Base-by-base conservation (phyloP, 257 asterid species). In the Capsicum pubescens region DNA sequence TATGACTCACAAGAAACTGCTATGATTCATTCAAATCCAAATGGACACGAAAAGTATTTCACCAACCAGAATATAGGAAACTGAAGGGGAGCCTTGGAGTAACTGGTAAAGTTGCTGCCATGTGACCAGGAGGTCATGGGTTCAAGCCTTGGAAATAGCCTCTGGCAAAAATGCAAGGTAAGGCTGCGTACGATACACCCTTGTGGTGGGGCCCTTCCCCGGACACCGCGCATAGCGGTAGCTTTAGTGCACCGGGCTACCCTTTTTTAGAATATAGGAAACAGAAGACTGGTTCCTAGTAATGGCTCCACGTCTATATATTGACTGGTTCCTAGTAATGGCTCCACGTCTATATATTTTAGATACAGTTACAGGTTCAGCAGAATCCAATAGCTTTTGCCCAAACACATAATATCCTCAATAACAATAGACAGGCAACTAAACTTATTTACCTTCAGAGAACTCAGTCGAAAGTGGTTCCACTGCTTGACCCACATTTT, bases 381-480 rank as follows among this genome's bases (percentile, higher is more conserved):
- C 35, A 67, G 21, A 67, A 35, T 3, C 50, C 19, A 67, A 14
- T 13, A 67, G 74, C 74, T 67, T 67, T 67, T 35, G 11, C 17
- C 19, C 10, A 67, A 67, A n/a, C 42, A 48, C 32, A 17, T 46
- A 26, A 35, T 4, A 74, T 12, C 60, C 19, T 48, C 11, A 46
- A 12, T 26, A 19, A 35, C 15, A 35, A 16, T 2, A 56, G 17
- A 21, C 7, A 80, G 36, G 36, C 64, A 66, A n/a, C 61, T 61
- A 76, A 84, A 79, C 84, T 72, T 56, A 66, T 83, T 93, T 82
- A 92, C 97, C 97, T 84, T 82, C 74, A 50, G 86, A 56, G 61
- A 86, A 82, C 76, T 86, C 93, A 57, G 42, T 81, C 10, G 86
- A 52, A 82, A 81, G 83, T 68, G 82, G 77, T 71, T 83, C 93